Percentiles rank a stretch among this genome's conserved stretches.
Evolutionary conservation across 1,284 basidiomycete species (phyloP).

Genomic region (Irpex lacteus): DNA sequence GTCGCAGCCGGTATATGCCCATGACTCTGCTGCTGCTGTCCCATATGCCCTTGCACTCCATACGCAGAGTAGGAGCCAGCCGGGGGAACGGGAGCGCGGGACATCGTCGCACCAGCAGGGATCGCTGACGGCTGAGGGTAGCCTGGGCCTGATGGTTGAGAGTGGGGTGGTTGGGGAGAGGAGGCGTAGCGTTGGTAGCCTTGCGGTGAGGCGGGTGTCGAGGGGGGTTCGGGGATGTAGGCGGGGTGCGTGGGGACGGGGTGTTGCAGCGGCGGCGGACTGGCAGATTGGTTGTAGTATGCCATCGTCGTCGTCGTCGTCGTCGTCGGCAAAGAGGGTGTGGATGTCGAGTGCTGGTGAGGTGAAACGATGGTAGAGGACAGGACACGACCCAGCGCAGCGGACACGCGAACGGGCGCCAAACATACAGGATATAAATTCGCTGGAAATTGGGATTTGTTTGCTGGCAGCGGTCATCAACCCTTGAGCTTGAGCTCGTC

Average conservation of each 20-base stretch:
- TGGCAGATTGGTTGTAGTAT: constrained; percentile 48
- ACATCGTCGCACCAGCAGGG: constrained; percentile 35
- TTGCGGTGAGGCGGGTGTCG: constrained; percentile 73
- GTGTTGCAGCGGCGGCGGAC: constrained; percentile 83
- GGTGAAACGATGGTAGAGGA: background rate
- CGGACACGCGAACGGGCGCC: constrained; percentile 13
- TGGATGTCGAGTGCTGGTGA: constrained; percentile 1
- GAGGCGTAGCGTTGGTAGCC: constrained; percentile 75
- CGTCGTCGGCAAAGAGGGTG: background rate
- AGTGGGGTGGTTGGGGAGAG: constrained; percentile 37
- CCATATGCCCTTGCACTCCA: constrained; percentile 16
- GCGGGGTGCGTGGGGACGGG: constrained; percentile 89
- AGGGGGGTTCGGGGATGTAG: constrained; percentile 86
- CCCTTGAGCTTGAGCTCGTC: background rate
- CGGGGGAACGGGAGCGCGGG: constrained; percentile 30
- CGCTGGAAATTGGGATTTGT: background rate
- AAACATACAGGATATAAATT: constrained; percentile 15
- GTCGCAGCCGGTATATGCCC: constrained; percentile 25
- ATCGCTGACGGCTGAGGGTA: constrained; percentile 15
- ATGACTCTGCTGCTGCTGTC: constrained; percentile 26
- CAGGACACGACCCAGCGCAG: background rate
- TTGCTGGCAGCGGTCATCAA: constrained; percentile 10
- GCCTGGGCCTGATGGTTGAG: constrained; percentile 17
- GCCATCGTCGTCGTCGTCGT: constrained; percentile 28
- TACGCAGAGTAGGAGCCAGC: constrained; percentile 24